phyloP scores from a whole-genome alignment of 805 yeast genomes.

The Myxozyma monticola region DNA sequence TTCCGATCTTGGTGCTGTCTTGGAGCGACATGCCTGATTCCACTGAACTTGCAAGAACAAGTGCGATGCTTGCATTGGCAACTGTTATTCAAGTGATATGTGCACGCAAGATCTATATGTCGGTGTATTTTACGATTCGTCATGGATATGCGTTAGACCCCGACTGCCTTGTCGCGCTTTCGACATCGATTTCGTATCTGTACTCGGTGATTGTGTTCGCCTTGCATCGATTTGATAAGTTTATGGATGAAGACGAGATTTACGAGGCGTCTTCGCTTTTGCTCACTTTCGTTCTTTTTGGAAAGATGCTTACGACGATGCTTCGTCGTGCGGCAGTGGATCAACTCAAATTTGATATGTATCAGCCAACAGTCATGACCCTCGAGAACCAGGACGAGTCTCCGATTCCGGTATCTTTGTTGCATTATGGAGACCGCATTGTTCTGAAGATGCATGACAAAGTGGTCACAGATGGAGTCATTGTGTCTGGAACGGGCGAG shows the following conservation, averaged over 20 bases:
- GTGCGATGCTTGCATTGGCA: conserved; percentile 10
- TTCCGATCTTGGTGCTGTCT: conserved; percentile 23
- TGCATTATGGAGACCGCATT: conserved; percentile 15
- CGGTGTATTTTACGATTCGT: conserved; percentile 6
- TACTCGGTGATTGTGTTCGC: conserved; percentile 13
- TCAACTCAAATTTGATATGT: conserved; percentile 3
- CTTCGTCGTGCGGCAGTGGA: conserved; percentile 12
- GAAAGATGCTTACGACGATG: conserved; percentile 4
- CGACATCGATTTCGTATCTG: conserved; percentile 16
- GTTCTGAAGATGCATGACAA: conserved; percentile 2
- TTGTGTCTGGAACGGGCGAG: conserved; percentile 70
- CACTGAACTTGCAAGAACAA: neutral
- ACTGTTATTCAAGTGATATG: conserved; percentile 15
- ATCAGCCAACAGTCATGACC: conserved; percentile 10
- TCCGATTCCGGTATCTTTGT: conserved; percentile 5
- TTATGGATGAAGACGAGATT: conserved; percentile 7
- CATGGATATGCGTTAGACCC: conserved; percentile 6
- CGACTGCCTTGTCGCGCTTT: conserved; percentile 20
- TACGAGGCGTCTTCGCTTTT: conserved; percentile 17
- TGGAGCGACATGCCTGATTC: conserved; percentile 10
- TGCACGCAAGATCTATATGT: conserved; percentile 9
- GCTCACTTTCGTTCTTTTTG: conserved; percentile 17
- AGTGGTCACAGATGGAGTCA: conserved; percentile 54
- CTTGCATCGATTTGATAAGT: conserved; percentile 3
- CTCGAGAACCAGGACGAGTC: neutral